A percentile compares a stretch with the other conserved stretches of the same genome.
phyloP scores from a whole-genome alignment of 1,139 yeast genomes.

The Hyphopichia fennica region DNA sequence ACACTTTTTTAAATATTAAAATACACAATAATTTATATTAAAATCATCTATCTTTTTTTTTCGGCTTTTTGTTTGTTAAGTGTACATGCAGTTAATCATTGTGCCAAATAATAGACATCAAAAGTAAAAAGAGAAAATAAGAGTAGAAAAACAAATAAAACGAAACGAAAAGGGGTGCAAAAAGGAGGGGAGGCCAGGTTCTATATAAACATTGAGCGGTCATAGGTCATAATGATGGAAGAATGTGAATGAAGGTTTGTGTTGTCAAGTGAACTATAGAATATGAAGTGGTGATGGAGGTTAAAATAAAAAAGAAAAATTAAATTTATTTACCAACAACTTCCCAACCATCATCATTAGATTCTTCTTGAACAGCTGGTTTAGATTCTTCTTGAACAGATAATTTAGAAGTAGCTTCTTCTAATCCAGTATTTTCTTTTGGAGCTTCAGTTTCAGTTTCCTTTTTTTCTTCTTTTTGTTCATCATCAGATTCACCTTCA shows the following conservation, averaged over 20 bases:
- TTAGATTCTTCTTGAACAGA: constrained; percentile 18
- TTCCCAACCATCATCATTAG: constrained; percentile 56
- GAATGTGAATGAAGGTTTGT: neutral
- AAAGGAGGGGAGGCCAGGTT: neutral
- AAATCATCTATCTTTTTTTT: neutral
- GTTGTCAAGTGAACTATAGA: no score
- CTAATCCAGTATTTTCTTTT: constrained; percentile 33
- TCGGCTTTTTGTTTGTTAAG: neutral
- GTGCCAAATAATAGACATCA: neutral
- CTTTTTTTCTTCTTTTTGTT: constrained; percentile 31
- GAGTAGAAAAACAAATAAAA: neutral
- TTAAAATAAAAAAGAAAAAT: neutral
- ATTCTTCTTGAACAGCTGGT: no score
- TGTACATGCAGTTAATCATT: neutral
- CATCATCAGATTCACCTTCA: constrained; percentile 62
- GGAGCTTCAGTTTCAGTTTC: constrained; percentile 9
- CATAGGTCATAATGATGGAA: neutral
- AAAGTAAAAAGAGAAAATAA: neutral
- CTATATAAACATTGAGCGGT: neutral
- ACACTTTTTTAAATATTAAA: neutral
- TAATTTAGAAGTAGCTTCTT: constrained; percentile 45
- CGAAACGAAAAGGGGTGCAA: neutral
- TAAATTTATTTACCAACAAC: constrained; percentile 50
- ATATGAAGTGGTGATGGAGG: neutral
- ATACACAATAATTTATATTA: neutral